A percentile compares a stretch with the other conserved stretches of the same genome.
phyloP scores from a whole-genome alignment of 345 rosid species.

The Moricandia moricandioides region DNA sequence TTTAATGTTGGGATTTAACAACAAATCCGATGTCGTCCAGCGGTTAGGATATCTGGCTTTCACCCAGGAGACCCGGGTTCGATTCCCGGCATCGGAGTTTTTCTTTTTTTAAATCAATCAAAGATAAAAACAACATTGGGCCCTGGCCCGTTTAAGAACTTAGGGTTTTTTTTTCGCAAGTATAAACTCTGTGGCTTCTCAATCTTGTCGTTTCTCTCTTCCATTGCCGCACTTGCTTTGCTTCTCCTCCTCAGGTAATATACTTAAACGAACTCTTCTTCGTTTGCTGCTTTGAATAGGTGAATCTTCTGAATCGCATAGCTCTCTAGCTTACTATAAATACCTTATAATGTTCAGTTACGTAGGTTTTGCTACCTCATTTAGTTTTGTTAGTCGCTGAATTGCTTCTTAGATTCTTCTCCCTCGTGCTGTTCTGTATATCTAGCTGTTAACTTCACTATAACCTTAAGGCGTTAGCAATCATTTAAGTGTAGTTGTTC shows the following conservation, averaged over 20 bases:
- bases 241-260: constrained; percentile 32
- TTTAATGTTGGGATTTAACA: neutral
- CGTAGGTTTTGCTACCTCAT: neutral
- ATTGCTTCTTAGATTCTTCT: neutral
- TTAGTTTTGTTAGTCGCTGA: neutral
- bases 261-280: neutral
- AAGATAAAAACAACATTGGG: neutral
- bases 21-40: constrained; percentile 89
- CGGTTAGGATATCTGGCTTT: constrained; percentile 98
- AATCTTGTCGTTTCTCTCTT: neutral
- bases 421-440: neutral
- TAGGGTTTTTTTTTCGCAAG: constrained; percentile 11
- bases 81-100: constrained; percentile 86
- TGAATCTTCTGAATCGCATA: neutral
- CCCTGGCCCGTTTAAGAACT: neutral
- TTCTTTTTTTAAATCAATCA: too few relatives aligned
- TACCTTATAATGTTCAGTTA: neutral
- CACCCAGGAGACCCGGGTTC: constrained; percentile 99
- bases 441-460: neutral
- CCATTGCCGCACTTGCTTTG: constrained; percentile 36
- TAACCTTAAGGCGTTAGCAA: neutral
- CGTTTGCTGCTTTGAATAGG: neutral
- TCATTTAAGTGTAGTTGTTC: neutral
- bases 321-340: neutral
- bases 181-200: constrained; percentile 16